Base-by-base conservation (phyloP, 371 early-diverging fungal species). In the Zopfochytrium polystomum region DNA sequence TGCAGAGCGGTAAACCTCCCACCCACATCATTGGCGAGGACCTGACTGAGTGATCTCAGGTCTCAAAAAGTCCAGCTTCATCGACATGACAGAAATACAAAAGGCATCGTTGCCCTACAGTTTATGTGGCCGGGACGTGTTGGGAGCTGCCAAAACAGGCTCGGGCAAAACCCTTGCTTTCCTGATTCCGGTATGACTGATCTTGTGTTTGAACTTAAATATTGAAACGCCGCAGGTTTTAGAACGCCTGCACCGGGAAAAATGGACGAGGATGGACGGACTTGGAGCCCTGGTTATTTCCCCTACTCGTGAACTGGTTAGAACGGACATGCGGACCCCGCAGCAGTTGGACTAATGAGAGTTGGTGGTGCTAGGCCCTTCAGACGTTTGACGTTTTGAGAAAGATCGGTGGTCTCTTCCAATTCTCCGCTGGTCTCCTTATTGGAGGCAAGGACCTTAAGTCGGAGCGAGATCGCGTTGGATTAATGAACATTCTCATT, bases 131-230 rank as follows among this genome's bases (percentile, higher is more conserved):
- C 81, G 86, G 61, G 98, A 97, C 76, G 85, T 99, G 13, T 82
- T 99, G 32, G 99, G 98, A 29, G 97, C 98, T 1, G 99, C 99
- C 23, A 94, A 96, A 63, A 99, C 99, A 0, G 99, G 99, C n/a
- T 92, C 93, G 33, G 99, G 99, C 42, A 99, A 99, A 74, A 99
- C 99, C 0, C 78, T 99, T 25, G 91, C 95, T 2, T 99, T 98
- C 73, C 68, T 99, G n/a, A 79, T 99, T 35, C 99, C 97, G 47
- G 90, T 93, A 84, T 65, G 81, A 65, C 2, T 25, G 22, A 30
- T 6, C 1, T 23, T 11, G 9, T 43, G 43, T 43, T 43, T 1
- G 20, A 43, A 43, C 1, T 18, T 43, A 15, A 18, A 20, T 43
- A 18, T 52, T 22, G 15, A 20, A 18, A 65, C n/a, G n/a, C n/a